A percentile compares a stretch with the other conserved stretches of the same genome.
These are phyloP conservation scores for Melaleuca alternifolia DNA, from an alignment of 345 rosid species.

Conservation along the genomic window DNA sequence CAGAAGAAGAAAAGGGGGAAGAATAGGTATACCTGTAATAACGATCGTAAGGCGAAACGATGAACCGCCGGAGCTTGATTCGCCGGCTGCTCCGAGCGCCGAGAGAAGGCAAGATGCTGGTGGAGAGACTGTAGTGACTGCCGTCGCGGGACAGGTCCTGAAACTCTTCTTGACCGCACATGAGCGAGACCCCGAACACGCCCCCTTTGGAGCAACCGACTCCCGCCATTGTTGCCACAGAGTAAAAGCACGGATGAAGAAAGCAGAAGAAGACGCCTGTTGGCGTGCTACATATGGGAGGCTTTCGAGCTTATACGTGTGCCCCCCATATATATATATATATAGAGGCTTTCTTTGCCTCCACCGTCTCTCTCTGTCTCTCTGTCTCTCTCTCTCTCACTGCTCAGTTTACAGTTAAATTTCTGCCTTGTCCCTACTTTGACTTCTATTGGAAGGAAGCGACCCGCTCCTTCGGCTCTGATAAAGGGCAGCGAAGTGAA, in stretches of 20 bases:
- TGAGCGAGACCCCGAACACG: slow-evolving; percentile 17
- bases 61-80: slow-evolving; percentile 46
- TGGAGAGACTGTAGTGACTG: slow-evolving; percentile 80
- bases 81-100: slow-evolving; percentile 85
- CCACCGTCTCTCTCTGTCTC: background rate
- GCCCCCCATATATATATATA: background rate
- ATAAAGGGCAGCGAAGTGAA: no score
- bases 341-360: background rate
- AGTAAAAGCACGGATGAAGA: background rate
- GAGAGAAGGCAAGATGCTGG: slow-evolving; percentile 79
- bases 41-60: slow-evolving; percentile 73
- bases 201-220: slow-evolving; percentile 1
- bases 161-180: slow-evolving; percentile 52
- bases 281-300: background rate
- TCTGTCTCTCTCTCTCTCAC: background rate
- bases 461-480: background rate
- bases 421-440: background rate
- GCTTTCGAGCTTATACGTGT: background rate
- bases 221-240: background rate
- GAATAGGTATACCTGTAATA: slow-evolving; percentile 51
- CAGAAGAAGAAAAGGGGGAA: background rate
- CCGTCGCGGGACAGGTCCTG: slow-evolving; percentile 77
- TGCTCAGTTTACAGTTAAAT: background rate
- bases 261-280: background rate
- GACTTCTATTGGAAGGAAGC: background rate